These are phyloP conservation scores for Tuber melanosporum DNA, from an alignment of 495 filamentous ascomycete genomes.

Conservation along the genomic window DNA sequence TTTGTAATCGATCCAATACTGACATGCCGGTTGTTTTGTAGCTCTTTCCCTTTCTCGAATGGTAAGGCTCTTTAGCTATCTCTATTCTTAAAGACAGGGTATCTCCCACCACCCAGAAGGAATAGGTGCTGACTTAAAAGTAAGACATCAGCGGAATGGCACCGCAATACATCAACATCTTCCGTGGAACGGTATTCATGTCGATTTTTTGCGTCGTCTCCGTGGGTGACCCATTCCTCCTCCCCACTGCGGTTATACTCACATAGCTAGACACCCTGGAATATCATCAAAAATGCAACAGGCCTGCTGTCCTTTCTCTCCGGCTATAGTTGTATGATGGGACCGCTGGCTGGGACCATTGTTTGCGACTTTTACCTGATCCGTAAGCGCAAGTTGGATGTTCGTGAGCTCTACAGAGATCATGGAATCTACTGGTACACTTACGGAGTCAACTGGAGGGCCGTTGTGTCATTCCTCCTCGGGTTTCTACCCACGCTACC, in stretches of 20 bases:
- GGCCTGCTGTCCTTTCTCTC: constrained; percentile 47
- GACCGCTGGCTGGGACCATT: constrained; percentile 48
- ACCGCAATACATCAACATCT: constrained; percentile 47
- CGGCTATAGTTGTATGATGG: constrained; percentile 49
- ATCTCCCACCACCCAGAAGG: neutral
- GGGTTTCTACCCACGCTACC: constrained; percentile 47
- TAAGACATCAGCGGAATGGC: constrained; percentile 37
- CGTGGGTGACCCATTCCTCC: neutral
- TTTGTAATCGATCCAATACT: constrained; percentile 12
- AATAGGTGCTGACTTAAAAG: neutral
- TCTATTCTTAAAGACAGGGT: neutral
- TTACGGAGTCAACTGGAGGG: constrained; percentile 46
- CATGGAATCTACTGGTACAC: constrained; percentile 48
- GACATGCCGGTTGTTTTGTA: constrained; percentile 1
- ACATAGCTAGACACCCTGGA: constrained; percentile 46
- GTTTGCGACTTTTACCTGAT: constrained; percentile 49
- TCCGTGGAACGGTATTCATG: constrained; percentile 43
- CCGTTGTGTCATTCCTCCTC: constrained; percentile 43
- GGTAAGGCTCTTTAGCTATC: constrained; percentile 34
- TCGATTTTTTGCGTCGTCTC: constrained; percentile 46
- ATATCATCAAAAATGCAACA: constrained; percentile 48
- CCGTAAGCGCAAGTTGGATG: constrained; percentile 41
- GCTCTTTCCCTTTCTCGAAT: constrained; percentile 45
- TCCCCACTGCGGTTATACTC: constrained; percentile 1
- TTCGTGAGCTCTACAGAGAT: constrained; percentile 44